Base-by-base conservation (phyloP, 352 stramenopile species). In the Aphanomyces stellatus region DNA sequence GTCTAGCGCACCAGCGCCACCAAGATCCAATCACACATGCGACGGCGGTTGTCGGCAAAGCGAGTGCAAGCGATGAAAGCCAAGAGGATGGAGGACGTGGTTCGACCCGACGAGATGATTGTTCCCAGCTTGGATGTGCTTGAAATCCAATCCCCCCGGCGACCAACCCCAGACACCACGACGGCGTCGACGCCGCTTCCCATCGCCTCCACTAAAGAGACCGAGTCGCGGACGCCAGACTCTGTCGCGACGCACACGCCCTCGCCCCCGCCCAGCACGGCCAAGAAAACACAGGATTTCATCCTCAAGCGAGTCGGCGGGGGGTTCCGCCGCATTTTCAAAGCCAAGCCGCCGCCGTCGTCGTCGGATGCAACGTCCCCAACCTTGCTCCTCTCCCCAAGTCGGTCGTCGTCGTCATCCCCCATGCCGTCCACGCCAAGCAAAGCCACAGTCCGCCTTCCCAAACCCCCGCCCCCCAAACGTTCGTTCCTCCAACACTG, bases 291-390 rank as follows among this genome's bases (percentile, higher is more conserved):
- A n/a, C 15, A 24, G 10, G 33, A 28, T 19, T n/a, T 51, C 19
- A 27, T 67, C 15, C 60, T 67, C 34, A 67, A 67, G 28, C 60
- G 60, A 15, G 60, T 67, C n/a, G 60, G 60, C 3, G 60, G 60
- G 2, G 60, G 60, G 22, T 67, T 67, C 57, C 60, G 60, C 24
- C 48, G 48, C 25, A 51, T 67, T 57, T 11, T 57, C 15, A 43
- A 64, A 13, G 28, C 60, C 37, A 31, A 34, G 6, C 15, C 24
- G 27, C 37, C n/a, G 37, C 37, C 37, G 37, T 46, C 37, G 13
- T 19, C 37, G n/a, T 46, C 2, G 37, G 11, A 11, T 46, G 11
- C n/a, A 11, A n/a, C 51, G 57, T 22, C 35, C 11, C 10, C 34
- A 8, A 7, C 57, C 8, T 27, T 27, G 34, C 55, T 19, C 30